phyloP scores from a whole-genome alignment of 768 basidiomycete genomes.

The Erythrobasidium yunnanense region DNA sequence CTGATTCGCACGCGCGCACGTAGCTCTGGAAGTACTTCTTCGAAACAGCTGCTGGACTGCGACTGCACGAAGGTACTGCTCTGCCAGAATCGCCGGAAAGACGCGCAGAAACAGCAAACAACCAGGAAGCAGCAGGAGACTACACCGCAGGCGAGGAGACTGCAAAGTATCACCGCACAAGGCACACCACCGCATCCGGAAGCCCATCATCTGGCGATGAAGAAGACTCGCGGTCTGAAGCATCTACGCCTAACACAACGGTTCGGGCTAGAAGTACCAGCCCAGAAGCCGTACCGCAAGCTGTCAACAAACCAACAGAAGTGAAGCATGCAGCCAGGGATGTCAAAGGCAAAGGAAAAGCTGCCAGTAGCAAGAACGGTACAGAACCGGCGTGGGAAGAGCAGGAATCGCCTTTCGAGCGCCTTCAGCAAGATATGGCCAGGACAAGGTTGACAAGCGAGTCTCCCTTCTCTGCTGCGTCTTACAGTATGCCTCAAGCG shows the following conservation, averaged over 20 bases:
- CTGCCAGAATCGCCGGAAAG: neutral
- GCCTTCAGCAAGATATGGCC: constrained; percentile 24
- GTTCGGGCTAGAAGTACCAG: neutral
- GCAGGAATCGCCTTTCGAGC: constrained; percentile 23
- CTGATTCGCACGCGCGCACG: no score
- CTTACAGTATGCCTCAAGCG: neutral
- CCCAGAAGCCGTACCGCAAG: neutral
- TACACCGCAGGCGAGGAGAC: constrained; percentile 42
- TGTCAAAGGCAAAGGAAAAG: neutral
- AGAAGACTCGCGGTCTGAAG: neutral
- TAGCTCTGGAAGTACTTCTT: constrained; percentile 98
- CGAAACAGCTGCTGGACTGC: constrained; percentile 79
- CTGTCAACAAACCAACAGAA: neutral
- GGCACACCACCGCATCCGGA: constrained; percentile 44
- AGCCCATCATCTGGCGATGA: neutral
- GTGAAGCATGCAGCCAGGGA: neutral
- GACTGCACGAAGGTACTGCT: constrained; percentile 46
- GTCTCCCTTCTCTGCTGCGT: constrained; percentile 8
- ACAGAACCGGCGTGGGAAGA: constrained; percentile 22
- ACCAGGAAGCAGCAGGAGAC: constrained; percentile 55
- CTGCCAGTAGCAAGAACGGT: neutral
- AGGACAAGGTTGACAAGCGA: neutral
- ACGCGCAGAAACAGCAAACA: no score
- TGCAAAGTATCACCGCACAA: neutral
- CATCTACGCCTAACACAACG: neutral